A percentile compares a stretch with the other conserved stretches of the same genome.
These are phyloP conservation scores for Coprinopsis cinerea DNA, from an alignment of 768 basidiomycete genomes.

Conservation along the genomic window DNA sequence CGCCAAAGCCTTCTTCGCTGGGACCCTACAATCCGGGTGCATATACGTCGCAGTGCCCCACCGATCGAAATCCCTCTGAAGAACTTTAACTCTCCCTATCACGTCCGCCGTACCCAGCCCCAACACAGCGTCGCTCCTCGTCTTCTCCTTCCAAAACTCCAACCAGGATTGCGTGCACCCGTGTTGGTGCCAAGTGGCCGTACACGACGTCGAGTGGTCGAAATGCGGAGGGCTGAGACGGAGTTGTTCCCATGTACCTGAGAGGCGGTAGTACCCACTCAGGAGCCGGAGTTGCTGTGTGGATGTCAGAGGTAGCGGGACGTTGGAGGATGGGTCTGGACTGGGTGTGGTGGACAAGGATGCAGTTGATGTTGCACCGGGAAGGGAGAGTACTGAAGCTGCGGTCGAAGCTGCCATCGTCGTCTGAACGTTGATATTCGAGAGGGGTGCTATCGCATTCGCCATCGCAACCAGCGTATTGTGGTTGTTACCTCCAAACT, in stretches of 20 bases:
- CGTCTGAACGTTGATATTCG: neutral
- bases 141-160: constrained; percentile 79
- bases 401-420: neutral
- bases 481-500: too few species aligned
- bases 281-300: constrained; percentile 61
- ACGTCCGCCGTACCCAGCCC: constrained; percentile 59
- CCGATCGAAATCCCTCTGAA: constrained; percentile 63
- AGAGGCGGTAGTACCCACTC: constrained; percentile 65
- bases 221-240: constrained; percentile 54
- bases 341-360: neutral
- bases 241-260: constrained; percentile 59
- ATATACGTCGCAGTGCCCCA: constrained; percentile 74
- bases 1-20: constrained; percentile 49
- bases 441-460: constrained; percentile 8
- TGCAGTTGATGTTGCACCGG: constrained; percentile 16
- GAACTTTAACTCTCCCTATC: constrained; percentile 53
- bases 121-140: constrained; percentile 54
- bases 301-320: constrained; percentile 49
- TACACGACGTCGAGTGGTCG: constrained; percentile 58
- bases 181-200: constrained; percentile 67
- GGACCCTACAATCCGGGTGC: constrained; percentile 66
- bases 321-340: constrained; percentile 13
- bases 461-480: constrained; percentile 1
- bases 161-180: constrained; percentile 68
- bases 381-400: constrained; percentile 20